phyloP scores from a whole-genome alignment of 768 basidiomycete species.

The Krasilnikovozyma curviuscula region DNA sequence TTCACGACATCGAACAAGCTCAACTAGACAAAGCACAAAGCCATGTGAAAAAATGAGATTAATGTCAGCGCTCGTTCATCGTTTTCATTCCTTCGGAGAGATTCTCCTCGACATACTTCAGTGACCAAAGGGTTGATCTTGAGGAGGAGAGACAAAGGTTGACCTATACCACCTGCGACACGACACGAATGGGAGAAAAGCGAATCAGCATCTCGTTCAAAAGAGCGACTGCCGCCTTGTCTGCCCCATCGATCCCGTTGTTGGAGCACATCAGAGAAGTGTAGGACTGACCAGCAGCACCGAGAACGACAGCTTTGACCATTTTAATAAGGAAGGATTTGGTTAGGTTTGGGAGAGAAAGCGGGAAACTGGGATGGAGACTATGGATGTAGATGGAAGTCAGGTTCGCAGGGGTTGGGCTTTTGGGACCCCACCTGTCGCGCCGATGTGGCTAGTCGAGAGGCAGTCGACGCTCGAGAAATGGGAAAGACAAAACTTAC shows the following conservation, averaged over 20 bases:
- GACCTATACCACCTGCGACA: conserved; percentile 62
- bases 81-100: not conserved
- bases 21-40: conserved; percentile 28
- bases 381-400: no score
- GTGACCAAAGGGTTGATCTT: conserved; percentile 79
- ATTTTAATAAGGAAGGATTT: not conserved
- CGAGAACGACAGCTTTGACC: conserved; percentile 13
- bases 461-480: no score
- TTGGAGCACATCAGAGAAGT: not conserved
- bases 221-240: no score
- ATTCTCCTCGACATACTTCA: conserved; percentile 22
- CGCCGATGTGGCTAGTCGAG: no score
- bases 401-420: no score
- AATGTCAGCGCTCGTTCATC: not conserved
- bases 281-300: conserved; percentile 10
- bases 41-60: not conserved
- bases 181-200: not conserved
- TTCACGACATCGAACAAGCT: conserved; percentile 88
- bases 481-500: no score
- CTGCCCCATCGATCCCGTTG: no score
- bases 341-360: no score
- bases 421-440: no score
- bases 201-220: not conserved
- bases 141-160: conserved; percentile 81
- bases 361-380: no score